Evolutionary conservation across 768 basidiomycete genomes (phyloP).

Genomic region (Suillus variegatus): DNA sequence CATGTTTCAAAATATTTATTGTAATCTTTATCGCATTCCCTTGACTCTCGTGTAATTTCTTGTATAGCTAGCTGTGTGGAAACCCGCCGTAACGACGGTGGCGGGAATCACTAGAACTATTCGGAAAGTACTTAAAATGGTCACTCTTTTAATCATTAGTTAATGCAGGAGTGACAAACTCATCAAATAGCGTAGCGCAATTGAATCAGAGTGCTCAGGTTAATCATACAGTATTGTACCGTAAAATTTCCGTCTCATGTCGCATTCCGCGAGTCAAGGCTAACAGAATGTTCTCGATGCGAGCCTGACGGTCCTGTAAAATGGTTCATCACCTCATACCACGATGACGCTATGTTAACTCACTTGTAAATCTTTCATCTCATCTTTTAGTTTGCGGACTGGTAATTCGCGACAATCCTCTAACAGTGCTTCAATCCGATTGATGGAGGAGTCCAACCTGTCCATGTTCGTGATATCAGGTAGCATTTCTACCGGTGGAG

Average conservation of each 20-base stretch:
- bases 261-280: conserved; percentile 70
- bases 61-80: not conserved
- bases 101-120: too few species aligned
- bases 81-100: too few species aligned
- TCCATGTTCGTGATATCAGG: conserved; percentile 24
- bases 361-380: conserved; percentile 84
- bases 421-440: conserved; percentile 59
- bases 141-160: too few species aligned
- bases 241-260: conserved; percentile 27
- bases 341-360: conserved; percentile 16
- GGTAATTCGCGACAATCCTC: conserved; percentile 67
- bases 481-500: conserved; percentile 10
- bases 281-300: conserved; percentile 73
- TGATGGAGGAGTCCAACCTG: conserved; percentile 48
- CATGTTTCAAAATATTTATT: not conserved
- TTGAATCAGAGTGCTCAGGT: too few species aligned
- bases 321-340: conserved; percentile 8
- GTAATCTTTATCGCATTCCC: conserved; percentile 1
- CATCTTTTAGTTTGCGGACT: conserved; percentile 66
- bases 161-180: too few species aligned
- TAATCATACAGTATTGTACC: not conserved
- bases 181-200: too few species aligned
- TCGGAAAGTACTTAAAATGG: too few species aligned
- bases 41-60: not conserved
- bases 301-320: conserved; percentile 67